Conservation (phyloP, 129 eudicot genomes). For the Artemisia argyi region DNA sequence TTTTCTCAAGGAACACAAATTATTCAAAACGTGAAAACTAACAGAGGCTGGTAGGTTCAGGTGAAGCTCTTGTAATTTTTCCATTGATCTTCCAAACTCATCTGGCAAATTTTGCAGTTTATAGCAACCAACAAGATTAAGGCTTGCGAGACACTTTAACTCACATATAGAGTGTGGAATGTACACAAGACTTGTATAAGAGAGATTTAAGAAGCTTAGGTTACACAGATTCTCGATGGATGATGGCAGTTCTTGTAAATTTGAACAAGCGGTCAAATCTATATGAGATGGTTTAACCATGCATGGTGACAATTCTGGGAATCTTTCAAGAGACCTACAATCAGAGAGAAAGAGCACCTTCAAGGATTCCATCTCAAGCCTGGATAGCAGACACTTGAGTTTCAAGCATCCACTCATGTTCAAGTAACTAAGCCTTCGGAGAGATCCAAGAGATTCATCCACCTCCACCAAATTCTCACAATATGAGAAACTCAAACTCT, state of each 20-base stretch:
- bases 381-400: not conserved
- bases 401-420: not conserved
- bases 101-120: not conserved
- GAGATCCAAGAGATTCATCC: not conserved
- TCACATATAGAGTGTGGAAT: not conserved
- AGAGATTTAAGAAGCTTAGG: not conserved
- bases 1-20: not conserved
- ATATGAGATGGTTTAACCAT: not conserved
- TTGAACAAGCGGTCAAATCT: not conserved
- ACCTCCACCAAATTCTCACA: not conserved
- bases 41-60: not conserved
- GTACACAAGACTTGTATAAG: not conserved
- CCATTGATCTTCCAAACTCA: not conserved
- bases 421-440: not conserved
- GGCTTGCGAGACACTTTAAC: not conserved
- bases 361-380: constrained; percentile 9
- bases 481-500: not conserved
- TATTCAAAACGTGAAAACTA: not conserved
- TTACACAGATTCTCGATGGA: not conserved
- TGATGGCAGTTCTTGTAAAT: not conserved
- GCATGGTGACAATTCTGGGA: not conserved
- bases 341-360: not conserved
- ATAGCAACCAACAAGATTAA: not conserved
- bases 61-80: not conserved
- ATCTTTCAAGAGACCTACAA: not conserved